Evolutionary conservation across 148 eudicot genomes (phyloP), one percentile per base, ranked within the genome.

Genomic region (Rhododendron kiyosumense): DNA sequence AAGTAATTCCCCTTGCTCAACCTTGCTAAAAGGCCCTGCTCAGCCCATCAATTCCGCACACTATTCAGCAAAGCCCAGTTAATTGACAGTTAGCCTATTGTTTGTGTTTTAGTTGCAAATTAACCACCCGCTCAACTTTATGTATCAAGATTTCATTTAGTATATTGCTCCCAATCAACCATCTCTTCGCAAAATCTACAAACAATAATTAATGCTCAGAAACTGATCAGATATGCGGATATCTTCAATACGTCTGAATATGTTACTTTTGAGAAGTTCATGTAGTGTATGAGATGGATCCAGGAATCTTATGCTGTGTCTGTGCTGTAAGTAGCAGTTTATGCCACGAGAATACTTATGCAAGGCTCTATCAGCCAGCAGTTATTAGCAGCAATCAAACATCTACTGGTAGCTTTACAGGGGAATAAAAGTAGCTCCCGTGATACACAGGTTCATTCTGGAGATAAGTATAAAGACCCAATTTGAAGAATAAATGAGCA

Each of bases 141-240:
- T 24, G 81, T 43, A 78, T 43, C 28, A 41, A 36, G 26, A 78
- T 78, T 45, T 43, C 43, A 36, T 78, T 78, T 43, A 10, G 15
- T n/a, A 78, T 78, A 78, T 24, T 78, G 45, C 52, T 78, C 30
- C 24, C 81, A 78, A 78, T 78, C 81, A 78, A 43, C 49, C 52
- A 78, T 22, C 81, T 43, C 74, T 45, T 43, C 49, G 11, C 14
- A 7, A 20, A 11, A 78, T 41, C 28, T 17, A 41, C 17, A 22
- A 43, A 43, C 11, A 4, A 15, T 6, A 48, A 49, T 22, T 79
- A 79, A 14, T 18, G 12, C 30, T 2, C 59, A n/a, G 22, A 79
- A 79, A 48, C 82, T 48, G 82, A 79, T 28, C 20, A 79, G 82
- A 79, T 26, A 48, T 48, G 82, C 3, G 10, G 36, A 46, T 48